Conservation (phyloP, 2,329 filamentous ascomycete species). For the Cladophialophora psammophila region DNA sequence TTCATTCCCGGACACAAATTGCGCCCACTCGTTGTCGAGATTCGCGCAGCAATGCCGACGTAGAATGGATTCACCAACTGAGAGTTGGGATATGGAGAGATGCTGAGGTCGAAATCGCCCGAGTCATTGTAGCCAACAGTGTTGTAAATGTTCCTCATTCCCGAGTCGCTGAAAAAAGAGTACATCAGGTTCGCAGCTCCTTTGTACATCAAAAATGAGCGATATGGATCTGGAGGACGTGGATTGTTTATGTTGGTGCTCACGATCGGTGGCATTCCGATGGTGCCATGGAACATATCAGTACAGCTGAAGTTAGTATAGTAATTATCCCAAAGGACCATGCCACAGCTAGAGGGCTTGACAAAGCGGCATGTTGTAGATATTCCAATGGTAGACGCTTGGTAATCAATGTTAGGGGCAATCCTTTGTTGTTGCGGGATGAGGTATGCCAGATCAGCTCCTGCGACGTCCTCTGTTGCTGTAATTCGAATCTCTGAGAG, state of each 20-base stretch:
- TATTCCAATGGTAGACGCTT: constrained; percentile 31
- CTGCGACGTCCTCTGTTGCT: not conserved
- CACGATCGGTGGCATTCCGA: constrained; percentile 23
- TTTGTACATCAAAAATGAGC: constrained; percentile 32
- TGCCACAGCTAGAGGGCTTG: constrained; percentile 20
- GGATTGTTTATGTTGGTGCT: constrained; percentile 12
- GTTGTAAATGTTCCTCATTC: constrained; percentile 30
- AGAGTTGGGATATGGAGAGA: constrained; percentile 22
- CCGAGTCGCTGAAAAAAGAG: constrained; percentile 27
- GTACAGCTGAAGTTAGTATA: constrained; percentile 32
- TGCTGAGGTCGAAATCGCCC: constrained; percentile 12
- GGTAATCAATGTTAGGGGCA: constrained; percentile 20
- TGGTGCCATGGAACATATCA: constrained; percentile 30
- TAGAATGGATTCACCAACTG: constrained; percentile 32
- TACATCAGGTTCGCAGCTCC: constrained; percentile 26
- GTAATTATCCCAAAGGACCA: constrained; percentile 27
- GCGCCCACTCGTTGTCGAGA: not conserved
- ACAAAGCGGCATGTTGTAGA: constrained; percentile 26
- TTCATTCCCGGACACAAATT: constrained; percentile 20
- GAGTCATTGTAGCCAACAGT: constrained; percentile 23
- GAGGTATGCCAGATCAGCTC: constrained; percentile 16
- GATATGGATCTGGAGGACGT: constrained; percentile 20
- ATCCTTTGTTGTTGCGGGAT: constrained; percentile 19
- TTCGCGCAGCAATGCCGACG: constrained; percentile 24
- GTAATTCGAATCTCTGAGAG: constrained; percentile 20